phyloP scores from a whole-genome alignment of 306 rosid genomes.

The Macrotyloma uniflorum region DNA sequence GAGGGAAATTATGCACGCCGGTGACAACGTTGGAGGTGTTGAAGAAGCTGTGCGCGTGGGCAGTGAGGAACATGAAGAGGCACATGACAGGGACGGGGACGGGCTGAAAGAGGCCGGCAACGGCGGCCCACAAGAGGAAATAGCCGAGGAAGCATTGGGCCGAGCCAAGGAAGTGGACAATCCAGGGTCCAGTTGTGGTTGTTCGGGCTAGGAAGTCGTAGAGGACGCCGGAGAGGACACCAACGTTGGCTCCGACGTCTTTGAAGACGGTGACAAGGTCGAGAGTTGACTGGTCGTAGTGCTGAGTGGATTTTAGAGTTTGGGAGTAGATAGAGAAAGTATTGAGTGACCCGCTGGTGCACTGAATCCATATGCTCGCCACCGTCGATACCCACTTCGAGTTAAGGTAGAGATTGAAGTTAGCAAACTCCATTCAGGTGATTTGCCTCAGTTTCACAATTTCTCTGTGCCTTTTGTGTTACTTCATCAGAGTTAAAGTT shows the following conservation, averaged over 20 bases:
- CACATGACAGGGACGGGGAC: conserved; percentile 68
- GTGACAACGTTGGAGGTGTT: conserved; percentile 79
- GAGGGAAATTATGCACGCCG: conserved; percentile 64
- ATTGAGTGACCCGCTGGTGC: conserved; percentile 74
- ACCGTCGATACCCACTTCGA: conserved; percentile 72
- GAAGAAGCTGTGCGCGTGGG: conserved; percentile 77
- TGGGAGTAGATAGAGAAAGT: conserved; percentile 84
- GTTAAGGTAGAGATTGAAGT: background rate
- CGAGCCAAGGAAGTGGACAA: conserved; percentile 63
- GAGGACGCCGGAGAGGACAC: conserved; percentile 66
- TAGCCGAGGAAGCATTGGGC: conserved; percentile 75
- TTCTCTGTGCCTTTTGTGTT: background rate
- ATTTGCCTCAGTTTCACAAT: background rate
- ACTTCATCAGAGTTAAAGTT: background rate
- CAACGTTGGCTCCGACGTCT: conserved; percentile 78
- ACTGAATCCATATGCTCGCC: conserved; percentile 87
- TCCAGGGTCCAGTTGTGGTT: conserved; percentile 59
- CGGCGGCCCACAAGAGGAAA: conserved; percentile 76
- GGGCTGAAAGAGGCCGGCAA: conserved; percentile 58
- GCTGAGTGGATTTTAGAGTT: conserved; percentile 67
- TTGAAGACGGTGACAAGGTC: conserved; percentile 80
- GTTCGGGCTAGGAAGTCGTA: conserved; percentile 41
- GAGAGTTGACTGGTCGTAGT: conserved; percentile 85
- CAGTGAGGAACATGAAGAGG: conserved; percentile 52
- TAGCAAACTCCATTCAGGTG: background rate